Percentiles rank a stretch among this genome's conserved stretches.
phyloP scores from a whole-genome alignment of 148 eudicot species.

The Arbutus unedo region DNA sequence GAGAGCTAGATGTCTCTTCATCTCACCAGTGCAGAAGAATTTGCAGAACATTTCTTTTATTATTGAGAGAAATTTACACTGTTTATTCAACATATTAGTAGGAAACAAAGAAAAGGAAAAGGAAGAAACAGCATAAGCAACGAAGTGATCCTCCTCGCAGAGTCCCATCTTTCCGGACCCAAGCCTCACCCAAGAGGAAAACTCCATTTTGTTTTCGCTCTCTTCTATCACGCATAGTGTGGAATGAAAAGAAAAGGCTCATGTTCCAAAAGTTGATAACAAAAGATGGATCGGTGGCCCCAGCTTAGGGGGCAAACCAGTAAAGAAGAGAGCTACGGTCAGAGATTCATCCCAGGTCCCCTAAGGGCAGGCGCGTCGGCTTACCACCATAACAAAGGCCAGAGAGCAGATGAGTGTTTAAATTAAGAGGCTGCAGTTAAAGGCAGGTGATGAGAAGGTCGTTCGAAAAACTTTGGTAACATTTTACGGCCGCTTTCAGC shows the following conservation, averaged over 20 bases:
- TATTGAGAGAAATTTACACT: not conserved
- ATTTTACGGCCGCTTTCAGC: not conserved
- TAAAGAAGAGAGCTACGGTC: too few species aligned
- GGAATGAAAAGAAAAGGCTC: too few species aligned
- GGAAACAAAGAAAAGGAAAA: not conserved
- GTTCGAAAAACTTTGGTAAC: constrained; percentile 17
- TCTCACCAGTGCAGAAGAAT: not conserved
- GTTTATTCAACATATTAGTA: not conserved
- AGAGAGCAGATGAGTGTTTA: not conserved
- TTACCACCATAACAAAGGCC: not conserved
- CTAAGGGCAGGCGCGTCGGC: too few species aligned
- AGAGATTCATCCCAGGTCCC: too few species aligned
- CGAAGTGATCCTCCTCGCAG: too few species aligned
- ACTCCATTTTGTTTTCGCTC: too few species aligned
- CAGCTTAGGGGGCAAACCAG: too few species aligned
- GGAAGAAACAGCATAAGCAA: not conserved
- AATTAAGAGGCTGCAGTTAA: not conserved
- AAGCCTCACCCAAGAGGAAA: too few species aligned
- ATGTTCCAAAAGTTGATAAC: too few species aligned
- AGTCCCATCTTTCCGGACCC: too few species aligned
- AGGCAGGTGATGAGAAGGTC: constrained; percentile 9
- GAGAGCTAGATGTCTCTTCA: not conserved
- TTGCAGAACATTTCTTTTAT: not conserved
- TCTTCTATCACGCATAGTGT: too few species aligned
- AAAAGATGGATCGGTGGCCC: too few species aligned